Evolutionary conservation across 2,329 filamentous ascomycete species (phyloP).

Genomic region (Colletotrichum sublineola): DNA sequence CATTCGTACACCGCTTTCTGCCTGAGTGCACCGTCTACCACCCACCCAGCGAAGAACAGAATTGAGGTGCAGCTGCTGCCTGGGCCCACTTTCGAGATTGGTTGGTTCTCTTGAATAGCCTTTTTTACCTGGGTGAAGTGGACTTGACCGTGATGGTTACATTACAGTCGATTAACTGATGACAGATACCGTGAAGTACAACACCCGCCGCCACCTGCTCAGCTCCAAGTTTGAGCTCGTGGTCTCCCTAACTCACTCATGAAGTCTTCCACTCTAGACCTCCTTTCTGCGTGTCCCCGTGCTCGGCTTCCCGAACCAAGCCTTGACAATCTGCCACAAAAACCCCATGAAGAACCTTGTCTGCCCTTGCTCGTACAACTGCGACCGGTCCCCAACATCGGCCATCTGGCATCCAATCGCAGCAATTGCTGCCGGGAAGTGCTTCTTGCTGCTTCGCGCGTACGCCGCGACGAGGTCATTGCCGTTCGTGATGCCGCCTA

Average conservation of each 20-base stretch:
- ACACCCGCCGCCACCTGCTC: background rate
- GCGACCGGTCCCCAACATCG: conserved; percentile 63
- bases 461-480: conserved; percentile 69
- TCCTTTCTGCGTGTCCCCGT: conserved; percentile 24
- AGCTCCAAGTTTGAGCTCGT: background rate
- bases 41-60: background rate
- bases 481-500: conserved; percentile 68
- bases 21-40: background rate
- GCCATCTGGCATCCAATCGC: conserved; percentile 60
- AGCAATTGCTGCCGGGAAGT: conserved; percentile 58
- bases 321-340: conserved; percentile 55
- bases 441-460: conserved; percentile 55
- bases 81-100: background rate
- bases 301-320: conserved; percentile 47
- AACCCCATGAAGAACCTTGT: conserved; percentile 50
- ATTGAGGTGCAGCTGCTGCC: conserved; percentile 2
- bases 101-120: background rate
- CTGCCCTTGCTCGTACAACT: conserved; percentile 58
- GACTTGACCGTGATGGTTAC: background rate
- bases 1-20: conserved; percentile 35
- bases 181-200: background rate
- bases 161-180: background rate
- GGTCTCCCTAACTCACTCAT: background rate
- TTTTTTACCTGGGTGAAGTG: background rate
- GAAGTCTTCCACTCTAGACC: background rate